A percentile compares a stretch with the other conserved stretches of the same genome.
phyloP scores from a whole-genome alignment of 169 alveolate genomes.

The Eimeria acervulina region DNA sequence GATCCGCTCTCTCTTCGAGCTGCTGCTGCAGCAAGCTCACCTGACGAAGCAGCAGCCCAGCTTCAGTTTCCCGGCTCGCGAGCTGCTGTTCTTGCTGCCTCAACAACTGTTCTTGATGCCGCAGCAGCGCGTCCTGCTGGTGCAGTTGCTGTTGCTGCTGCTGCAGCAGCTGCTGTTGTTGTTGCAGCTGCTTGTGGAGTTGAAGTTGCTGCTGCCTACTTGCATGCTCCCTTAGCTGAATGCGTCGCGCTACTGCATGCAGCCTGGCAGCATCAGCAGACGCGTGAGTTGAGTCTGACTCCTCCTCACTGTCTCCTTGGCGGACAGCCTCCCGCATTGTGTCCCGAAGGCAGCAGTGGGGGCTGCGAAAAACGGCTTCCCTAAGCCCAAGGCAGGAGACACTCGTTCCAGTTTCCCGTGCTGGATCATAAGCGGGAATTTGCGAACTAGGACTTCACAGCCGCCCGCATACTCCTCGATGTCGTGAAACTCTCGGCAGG shows the following conservation, averaged over 20 bases:
- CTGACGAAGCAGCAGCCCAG: constrained; percentile 61
- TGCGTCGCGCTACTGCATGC: constrained; percentile 75
- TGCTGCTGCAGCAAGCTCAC: constrained; percentile 74
- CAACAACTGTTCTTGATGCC: constrained; percentile 71
- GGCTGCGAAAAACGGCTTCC: constrained; percentile 8
- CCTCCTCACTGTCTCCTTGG: constrained; percentile 67
- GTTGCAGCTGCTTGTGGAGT: constrained; percentile 76
- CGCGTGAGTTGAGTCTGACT: constrained; percentile 58
- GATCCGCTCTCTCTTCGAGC: constrained; percentile 69
- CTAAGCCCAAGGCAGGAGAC: background rate
- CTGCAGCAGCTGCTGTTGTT: constrained; percentile 77
- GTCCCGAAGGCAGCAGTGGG: background rate
- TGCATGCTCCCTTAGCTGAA: constrained; percentile 74
- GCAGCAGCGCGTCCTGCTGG: constrained; percentile 72
- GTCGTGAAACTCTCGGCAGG: background rate
- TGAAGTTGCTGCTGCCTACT: constrained; percentile 71
- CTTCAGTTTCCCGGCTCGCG: constrained; percentile 72
- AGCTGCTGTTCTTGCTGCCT: constrained; percentile 76
- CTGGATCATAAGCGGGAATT: background rate
- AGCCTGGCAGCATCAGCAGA: constrained; percentile 79
- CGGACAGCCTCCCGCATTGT: constrained; percentile 68
- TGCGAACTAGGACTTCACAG: background rate
- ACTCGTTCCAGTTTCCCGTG: background rate
- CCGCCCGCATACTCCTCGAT: background rate
- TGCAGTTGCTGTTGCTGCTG: constrained; percentile 80